These are phyloP conservation scores for Bretschneidera sinensis DNA, from an alignment of 345 rosid species.

Conservation along the genomic window DNA sequence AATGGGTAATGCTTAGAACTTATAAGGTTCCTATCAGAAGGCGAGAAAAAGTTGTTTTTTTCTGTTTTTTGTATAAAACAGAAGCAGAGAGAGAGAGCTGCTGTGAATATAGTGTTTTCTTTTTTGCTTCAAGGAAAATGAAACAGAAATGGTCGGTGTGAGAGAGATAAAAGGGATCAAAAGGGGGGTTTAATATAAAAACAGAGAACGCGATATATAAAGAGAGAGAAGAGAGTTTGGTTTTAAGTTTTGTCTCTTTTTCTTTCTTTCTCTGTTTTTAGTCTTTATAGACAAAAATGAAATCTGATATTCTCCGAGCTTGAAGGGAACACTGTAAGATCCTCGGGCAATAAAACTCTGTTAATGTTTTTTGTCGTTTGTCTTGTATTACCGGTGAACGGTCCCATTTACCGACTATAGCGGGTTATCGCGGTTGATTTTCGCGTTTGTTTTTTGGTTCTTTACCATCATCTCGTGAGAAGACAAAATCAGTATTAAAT, in stretches of 20 bases:
- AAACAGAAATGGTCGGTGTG: conserved; percentile 21
- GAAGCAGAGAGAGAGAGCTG: conserved; percentile 1
- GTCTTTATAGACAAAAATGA: background rate
- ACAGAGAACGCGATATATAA: conserved; percentile 5
- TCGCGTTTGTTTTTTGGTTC: background rate
- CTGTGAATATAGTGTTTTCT: background rate
- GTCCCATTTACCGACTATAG: background rate
- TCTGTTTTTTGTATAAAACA: background rate
- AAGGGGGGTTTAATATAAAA: conserved; percentile 14
- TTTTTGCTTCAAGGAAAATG: conserved; percentile 8
- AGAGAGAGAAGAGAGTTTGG: background rate
- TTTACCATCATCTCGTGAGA: no score
- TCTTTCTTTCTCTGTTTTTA: background rate
- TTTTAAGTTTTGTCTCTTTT: background rate
- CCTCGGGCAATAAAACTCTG: no score
- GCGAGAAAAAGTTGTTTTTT: background rate
- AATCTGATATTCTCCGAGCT: background rate
- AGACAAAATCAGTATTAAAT: no score
- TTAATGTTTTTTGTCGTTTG: no score
- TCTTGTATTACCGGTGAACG: background rate
- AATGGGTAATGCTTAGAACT: background rate
- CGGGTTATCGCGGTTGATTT: background rate
- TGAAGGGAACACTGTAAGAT: background rate
- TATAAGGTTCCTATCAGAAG: background rate
- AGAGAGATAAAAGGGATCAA: no score